phyloP scores from a whole-genome alignment of 805 yeast species.

The Candida saitoana region DNA sequence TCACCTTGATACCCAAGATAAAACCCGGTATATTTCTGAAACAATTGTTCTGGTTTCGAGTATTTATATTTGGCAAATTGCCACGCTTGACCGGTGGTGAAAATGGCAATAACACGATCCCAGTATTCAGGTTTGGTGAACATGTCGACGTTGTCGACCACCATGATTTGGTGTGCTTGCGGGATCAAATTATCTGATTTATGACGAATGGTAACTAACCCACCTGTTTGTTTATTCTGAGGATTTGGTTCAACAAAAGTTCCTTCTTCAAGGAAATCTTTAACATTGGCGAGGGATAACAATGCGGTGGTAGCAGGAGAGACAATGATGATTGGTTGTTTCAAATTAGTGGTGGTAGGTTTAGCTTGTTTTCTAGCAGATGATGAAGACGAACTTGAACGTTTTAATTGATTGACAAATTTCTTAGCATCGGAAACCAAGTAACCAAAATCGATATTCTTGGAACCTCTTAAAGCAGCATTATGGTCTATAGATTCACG shows the following conservation, averaged over 20 bases:
- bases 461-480: slow-evolving; percentile 60
- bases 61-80: slow-evolving; percentile 87
- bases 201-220: slow-evolving; percentile 51
- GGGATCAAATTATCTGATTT: slow-evolving; percentile 47
- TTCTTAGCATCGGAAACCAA: slow-evolving; percentile 63
- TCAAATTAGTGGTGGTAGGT: slow-evolving; percentile 12
- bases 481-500: slow-evolving; percentile 54
- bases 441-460: slow-evolving; percentile 62
- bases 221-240: slow-evolving; percentile 25
- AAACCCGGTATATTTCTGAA: slow-evolving; percentile 81
- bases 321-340: slow-evolving; percentile 42
- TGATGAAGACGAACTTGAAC: slow-evolving; percentile 8
- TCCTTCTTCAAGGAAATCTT: slow-evolving; percentile 62
- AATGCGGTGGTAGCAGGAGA: slow-evolving; percentile 44
- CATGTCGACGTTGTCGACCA: slow-evolving; percentile 84
- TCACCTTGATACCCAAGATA: slow-evolving; percentile 76
- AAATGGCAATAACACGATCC: slow-evolving; percentile 93
- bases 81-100: slow-evolving; percentile 98
- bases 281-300: slow-evolving; percentile 36
- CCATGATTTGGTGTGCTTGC: slow-evolving; percentile 62
- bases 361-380: slow-evolving; percentile 7
- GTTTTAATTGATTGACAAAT: slow-evolving; percentile 50
- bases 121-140: slow-evolving; percentile 90
- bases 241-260: slow-evolving; percentile 54
- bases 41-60: slow-evolving; percentile 72